A percentile compares a stretch with the other conserved stretches of the same genome.
These are phyloP conservation scores for Aspergillus brasiliensis DNA, from an alignment of 2,329 filamentous ascomycete genomes.

Conservation along the genomic window DNA sequence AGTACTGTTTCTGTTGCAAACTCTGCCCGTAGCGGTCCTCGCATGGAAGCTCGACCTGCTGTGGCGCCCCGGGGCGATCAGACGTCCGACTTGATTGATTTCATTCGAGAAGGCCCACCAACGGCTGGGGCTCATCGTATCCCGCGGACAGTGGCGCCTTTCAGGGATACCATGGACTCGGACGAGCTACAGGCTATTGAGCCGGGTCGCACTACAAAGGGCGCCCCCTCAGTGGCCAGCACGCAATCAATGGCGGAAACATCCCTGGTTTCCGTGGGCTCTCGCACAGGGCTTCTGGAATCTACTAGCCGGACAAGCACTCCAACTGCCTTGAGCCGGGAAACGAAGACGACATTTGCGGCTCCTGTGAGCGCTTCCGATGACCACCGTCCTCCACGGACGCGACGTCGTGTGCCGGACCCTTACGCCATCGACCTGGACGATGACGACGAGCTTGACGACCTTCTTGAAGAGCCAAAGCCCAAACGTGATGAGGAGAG, in stretches of 20 bases:
- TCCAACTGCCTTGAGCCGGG: slow-evolving; percentile 23
- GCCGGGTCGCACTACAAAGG: slow-evolving; percentile 28
- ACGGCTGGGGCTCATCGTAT: slow-evolving; percentile 68
- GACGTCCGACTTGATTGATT: slow-evolving; percentile 89
- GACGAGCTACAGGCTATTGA: slow-evolving; percentile 62
- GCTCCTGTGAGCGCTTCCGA: slow-evolving; percentile 28
- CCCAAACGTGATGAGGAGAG: slow-evolving; percentile 48
- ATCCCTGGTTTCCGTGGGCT: slow-evolving; percentile 66
- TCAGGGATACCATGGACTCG: slow-evolving; percentile 81
- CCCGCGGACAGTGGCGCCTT: slow-evolving; percentile 79
- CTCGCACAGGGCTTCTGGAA: slow-evolving; percentile 68
- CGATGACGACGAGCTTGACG: slow-evolving; percentile 68
- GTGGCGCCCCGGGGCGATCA: slow-evolving; percentile 63
- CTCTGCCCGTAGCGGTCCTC: slow-evolving; percentile 39
- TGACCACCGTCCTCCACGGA: slow-evolving; percentile 65
- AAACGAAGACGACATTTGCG: neutral
- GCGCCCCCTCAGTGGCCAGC: slow-evolving; percentile 42
- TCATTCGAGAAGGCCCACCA: slow-evolving; percentile 85
- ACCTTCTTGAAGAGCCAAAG: slow-evolving; percentile 50
- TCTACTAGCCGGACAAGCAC: slow-evolving; percentile 36
- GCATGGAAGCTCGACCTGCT: slow-evolving; percentile 72
- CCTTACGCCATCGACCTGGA: slow-evolving; percentile 84
- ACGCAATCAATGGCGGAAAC: slow-evolving; percentile 50
- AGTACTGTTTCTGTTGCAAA: slow-evolving; percentile 14
- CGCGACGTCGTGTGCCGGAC: slow-evolving; percentile 76